Base-by-base conservation (phyloP, 768 basidiomycete species). In the Amanita phalloides region DNA sequence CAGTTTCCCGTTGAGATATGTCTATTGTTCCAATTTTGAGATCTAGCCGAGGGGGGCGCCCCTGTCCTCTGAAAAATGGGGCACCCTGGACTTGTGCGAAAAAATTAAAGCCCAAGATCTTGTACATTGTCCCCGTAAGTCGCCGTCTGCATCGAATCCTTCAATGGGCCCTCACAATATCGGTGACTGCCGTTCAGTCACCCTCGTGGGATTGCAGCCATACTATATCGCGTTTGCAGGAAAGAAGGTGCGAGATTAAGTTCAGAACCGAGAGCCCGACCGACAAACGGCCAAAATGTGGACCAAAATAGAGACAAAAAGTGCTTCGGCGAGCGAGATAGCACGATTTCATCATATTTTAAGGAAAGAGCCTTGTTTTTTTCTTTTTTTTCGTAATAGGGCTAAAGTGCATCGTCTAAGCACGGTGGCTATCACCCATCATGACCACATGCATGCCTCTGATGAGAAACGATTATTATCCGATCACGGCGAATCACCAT, bases 121-220 rank as follows among this genome's bases (percentile, higher is more conserved):
- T 96, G 38, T 95, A 95, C 67, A 92, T 82, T 4, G 82, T 91
- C 37, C 83, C 81, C 3, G 85, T 86, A 65, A 21, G 78, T 62
- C 50, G 46, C 32, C 32, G 10, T 32, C 32, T 32, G 32, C 32
- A 32, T 32, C 6, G 28, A 30, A 2, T 32, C 32, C 11, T 23
- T 44, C 8, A 8, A 11, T 9, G 10, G 3, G 2, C 32, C 9
- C 10, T 32, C 32, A 11, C 10, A 32, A 11, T 30, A 9, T 9
- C 30, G 23, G 23, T 25, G 23, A 25, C 17, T 17, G 17, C 1
- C 17, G 17, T 17, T 17, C 17, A 17, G 17, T 17, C 17, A 17
- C 1, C 17, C 17, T 1, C 17, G 17, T 17, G 17, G 17, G 17
- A 17, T 17, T 17, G 17, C 1, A 17, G 17, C 17, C 17, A 17